Evolutionary conservation across 78 protist genomes (phyloP).

Genomic region (Pigoraptor vietnamica): DNA sequence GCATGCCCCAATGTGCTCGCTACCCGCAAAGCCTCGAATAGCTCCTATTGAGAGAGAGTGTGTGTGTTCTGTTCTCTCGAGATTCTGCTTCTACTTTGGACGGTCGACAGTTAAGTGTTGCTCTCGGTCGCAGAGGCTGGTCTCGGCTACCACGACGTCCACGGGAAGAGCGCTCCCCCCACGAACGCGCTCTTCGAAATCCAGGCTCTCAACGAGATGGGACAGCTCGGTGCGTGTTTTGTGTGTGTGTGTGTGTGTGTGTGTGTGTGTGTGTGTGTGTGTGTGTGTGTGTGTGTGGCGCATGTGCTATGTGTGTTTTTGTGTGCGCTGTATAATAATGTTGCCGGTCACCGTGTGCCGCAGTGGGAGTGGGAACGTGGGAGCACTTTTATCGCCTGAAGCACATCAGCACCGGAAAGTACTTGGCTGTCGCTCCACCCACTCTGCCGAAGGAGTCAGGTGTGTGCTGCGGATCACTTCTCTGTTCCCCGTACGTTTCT

Average conservation of each 20-base stretch:
- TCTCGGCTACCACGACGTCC: neutral
- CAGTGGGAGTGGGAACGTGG: conserved; percentile 27
- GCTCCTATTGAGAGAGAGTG: no score
- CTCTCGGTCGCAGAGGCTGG: neutral
- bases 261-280: neutral
- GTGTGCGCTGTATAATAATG: neutral
- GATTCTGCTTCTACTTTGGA: no score
- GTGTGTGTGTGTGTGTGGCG: neutral
- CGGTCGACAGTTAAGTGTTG: no score
- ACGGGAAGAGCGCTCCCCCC: neutral
- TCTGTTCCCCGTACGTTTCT: no score
- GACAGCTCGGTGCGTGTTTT: neutral
- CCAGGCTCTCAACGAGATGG: neutral
- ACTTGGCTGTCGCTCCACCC: conserved; percentile 9
- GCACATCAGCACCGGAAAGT: conserved; percentile 34
- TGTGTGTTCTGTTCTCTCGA: no score
- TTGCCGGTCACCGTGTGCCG: no score
- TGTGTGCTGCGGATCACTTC: no score
- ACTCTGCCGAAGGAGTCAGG: no score
- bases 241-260: no score
- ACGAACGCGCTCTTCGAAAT: neutral
- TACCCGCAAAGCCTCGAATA: no score
- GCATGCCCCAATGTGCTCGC: no score
- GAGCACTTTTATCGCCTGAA: conserved; percentile 17
- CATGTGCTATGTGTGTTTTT: neutral